Evolutionary conservation across 148 eudicot genomes (phyloP).

Genomic region (Silene conica): DNA sequence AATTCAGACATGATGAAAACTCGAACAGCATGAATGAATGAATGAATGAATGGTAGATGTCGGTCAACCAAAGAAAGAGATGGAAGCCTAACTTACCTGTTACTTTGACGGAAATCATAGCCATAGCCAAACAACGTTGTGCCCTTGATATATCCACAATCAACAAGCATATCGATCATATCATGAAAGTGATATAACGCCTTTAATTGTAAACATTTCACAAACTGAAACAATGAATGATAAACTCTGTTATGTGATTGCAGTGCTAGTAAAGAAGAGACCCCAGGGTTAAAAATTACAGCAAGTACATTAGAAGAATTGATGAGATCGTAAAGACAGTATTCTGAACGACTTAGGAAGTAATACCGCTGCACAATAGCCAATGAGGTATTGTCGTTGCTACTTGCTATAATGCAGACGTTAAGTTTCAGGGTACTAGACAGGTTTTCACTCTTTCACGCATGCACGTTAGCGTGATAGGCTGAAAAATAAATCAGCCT

Average conservation of each 20-base stretch:
- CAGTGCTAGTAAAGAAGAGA: neutral
- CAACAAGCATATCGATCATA: constrained; percentile 89
- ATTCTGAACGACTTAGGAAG: neutral
- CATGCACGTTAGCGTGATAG: too few relatives aligned
- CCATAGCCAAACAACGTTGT: constrained; percentile 96
- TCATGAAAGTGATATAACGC: constrained; percentile 94
- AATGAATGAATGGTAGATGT: too few relatives aligned
- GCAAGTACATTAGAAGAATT: too few relatives aligned
- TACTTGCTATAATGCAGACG: too few relatives aligned
- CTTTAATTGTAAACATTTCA: constrained; percentile 51
- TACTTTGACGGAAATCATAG: constrained; percentile 98
- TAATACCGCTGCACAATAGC: neutral
- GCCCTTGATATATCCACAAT: constrained; percentile 85
- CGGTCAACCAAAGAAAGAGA: neutral
- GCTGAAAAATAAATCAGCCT: too few relatives aligned
- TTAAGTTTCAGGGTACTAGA: too few relatives aligned
- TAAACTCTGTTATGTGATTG: neutral
- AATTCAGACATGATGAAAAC: neutral
- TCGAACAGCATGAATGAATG: neutral
- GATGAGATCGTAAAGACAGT: too few relatives aligned
- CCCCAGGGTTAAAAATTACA: too few relatives aligned
- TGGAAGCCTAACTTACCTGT: constrained; percentile 45
- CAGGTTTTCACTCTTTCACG: too few relatives aligned
- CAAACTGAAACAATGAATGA: constrained; percentile 48
- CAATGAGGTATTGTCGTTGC: too few relatives aligned